A percentile compares a stretch with the other conserved stretches of the same genome.
phyloP scores from a whole-genome alignment of 768 basidiomycete species.

The Dacryopinax primogenitus region DNA sequence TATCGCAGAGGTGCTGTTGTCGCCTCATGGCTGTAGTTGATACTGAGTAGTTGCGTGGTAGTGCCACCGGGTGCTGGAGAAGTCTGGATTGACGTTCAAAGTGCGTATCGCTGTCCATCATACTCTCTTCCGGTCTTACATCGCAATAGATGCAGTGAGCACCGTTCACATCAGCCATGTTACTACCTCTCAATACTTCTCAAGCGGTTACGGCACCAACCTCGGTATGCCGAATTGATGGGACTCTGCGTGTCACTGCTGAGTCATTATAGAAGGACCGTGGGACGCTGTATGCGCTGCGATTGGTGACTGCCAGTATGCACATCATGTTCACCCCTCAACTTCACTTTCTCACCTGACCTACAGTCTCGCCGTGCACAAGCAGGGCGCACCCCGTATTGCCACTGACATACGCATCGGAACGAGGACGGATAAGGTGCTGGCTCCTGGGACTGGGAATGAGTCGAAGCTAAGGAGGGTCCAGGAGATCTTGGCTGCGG shows the following conservation, averaged over 20 bases:
- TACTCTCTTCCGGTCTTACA: constrained; percentile 10
- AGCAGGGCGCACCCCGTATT: constrained; percentile 56
- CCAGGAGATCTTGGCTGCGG: constrained; percentile 48
- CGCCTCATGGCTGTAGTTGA: constrained; percentile 40
- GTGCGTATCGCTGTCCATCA: constrained; percentile 29
- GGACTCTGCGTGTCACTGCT: not conserved
- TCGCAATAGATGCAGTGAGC: constrained; percentile 53
- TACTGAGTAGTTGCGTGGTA: constrained; percentile 39
- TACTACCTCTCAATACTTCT: constrained; percentile 1
- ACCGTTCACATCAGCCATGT: not conserved
- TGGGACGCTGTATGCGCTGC: constrained; percentile 74
- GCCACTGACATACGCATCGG: constrained; percentile 94
- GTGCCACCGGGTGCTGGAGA: constrained; percentile 70
- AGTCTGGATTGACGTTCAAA: constrained; percentile 71
- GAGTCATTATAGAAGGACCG: constrained; percentile 46
- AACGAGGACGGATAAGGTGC: constrained; percentile 61
- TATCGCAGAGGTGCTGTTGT: constrained; percentile 35
- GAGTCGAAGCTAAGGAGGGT: constrained; percentile 69
- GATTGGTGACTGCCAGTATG: constrained; percentile 73
- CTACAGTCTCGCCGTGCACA: constrained; percentile 52
- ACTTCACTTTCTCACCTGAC: constrained; percentile 11
- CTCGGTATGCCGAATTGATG: constrained; percentile 38
- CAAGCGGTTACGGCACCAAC: constrained; percentile 85
- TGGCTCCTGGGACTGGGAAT: constrained; percentile 55
- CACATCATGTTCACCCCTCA: not conserved